Base-by-base conservation (phyloP, 1,139 yeast genomes). In the Candida sp. region DNA sequence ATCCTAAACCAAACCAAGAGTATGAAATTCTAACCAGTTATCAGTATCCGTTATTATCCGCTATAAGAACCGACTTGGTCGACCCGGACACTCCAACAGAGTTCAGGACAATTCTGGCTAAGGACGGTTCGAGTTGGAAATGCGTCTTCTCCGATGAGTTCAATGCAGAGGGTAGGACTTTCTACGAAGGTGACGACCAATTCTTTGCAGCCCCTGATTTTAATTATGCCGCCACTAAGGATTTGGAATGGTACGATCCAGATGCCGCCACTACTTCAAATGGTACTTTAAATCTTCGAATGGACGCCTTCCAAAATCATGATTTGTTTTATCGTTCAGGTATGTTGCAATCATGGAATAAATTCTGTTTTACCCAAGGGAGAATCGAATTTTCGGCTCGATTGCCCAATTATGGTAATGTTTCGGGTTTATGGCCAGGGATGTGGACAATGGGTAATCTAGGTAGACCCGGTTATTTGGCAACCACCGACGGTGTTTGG, bases 401-500 rank as follows among this genome's bases (percentile, higher is more conserved):
- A 50, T 64, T 88, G 47, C 93, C 96, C 15, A 84, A 85, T 46
- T 78, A 74, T 49, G 91, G 91, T 49, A 68, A 77, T 45, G 72
- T 81, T 22, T 73, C 81, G 7, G 96, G 96, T 36, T 68, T 87
- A 45, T 88, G 96, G 96, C 96, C 96, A 1, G 96, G 95, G 65
- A 60, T 87, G 44, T 88, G 96, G 96, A 76, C 93, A 2, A 73
- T 88, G 75, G 96, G 96, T 39, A 88, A 88, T 55, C 68, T 88
- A 46, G 96, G 87, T 27, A 76, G 96, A 53, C 89, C 96, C 0
- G 96, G 96, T 9, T 87, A 77, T 60, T 60, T 81, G 58, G 90
- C 91, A 3, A 64, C 88, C 6, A 79, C 95, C 4, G 93, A 87
- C 38, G 96, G 96, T 36, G 84, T 86, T 11, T 88, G 96, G 96